Conservation (phyloP, 768 basidiomycete genomes). For the Pseudohyphozyma bogoriensis region DNA sequence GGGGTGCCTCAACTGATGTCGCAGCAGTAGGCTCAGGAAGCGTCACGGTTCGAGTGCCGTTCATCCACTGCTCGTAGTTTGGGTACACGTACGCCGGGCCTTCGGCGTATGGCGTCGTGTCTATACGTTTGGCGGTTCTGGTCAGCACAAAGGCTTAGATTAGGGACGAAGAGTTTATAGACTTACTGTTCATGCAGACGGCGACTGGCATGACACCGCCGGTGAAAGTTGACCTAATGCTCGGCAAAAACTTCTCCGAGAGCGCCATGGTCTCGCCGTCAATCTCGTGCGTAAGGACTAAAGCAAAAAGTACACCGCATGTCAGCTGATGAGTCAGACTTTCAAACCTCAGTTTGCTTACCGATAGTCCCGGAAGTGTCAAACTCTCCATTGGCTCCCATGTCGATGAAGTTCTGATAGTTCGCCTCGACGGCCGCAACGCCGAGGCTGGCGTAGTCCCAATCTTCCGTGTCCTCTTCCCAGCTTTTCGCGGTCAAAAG, state of each 20-base stretch:
- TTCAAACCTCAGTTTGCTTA: too few relatives aligned
- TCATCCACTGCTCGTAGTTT: constrained; percentile 13
- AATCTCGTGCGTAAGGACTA: neutral
- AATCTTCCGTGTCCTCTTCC: constrained; percentile 5
- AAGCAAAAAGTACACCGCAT: too few relatives aligned
- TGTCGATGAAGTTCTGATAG: constrained; percentile 35
- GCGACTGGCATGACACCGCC: constrained; percentile 32
- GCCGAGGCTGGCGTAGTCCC: constrained; percentile 4
- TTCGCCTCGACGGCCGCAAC: constrained; percentile 30
- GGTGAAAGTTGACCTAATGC: constrained; percentile 34
- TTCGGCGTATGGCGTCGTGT: constrained; percentile 33
- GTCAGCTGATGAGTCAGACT: too few relatives aligned
- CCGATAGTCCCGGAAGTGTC: constrained; percentile 33
- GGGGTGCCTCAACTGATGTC: too few relatives aligned
- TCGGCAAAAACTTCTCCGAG: constrained; percentile 27
- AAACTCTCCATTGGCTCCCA: constrained; percentile 32
- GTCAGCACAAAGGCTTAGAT: too few relatives aligned
- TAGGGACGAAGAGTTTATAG: too few relatives aligned
- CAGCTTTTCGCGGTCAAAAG: neutral
- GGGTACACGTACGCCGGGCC: constrained; percentile 13
- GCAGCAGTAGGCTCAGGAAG: constrained; percentile 19
- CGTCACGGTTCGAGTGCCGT: constrained; percentile 13
- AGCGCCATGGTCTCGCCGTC: constrained; percentile 39
- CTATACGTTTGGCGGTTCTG: constrained; percentile 32
- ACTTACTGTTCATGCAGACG: too few relatives aligned